Evolutionary conservation across 176 grass and related monocot genomes (phyloP).

Genomic region (Aegilops tauschii): DNA sequence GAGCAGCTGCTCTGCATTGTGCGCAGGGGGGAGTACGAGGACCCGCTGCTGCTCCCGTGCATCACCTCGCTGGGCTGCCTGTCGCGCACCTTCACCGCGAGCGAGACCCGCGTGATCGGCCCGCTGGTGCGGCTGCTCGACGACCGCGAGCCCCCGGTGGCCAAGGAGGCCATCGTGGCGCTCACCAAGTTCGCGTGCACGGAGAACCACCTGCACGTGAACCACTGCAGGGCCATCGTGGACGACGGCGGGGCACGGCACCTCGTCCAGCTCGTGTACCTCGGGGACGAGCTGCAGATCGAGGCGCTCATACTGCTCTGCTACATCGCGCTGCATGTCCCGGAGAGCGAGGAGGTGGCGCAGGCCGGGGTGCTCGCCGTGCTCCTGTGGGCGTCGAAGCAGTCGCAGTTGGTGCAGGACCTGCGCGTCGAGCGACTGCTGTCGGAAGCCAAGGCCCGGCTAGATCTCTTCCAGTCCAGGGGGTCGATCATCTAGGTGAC

Average conservation of each 20-base stretch:
- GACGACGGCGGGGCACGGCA: conserved; percentile 63
- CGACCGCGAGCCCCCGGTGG: conserved; percentile 53
- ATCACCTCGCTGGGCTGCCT: conserved; percentile 76
- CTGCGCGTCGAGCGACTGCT: conserved; percentile 53
- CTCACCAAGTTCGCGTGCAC: conserved; percentile 85
- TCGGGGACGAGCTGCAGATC: conserved; percentile 73
- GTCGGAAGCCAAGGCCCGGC: conserved; percentile 46
- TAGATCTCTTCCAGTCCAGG: conserved; percentile 81
- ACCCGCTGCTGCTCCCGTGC: conserved; percentile 60
- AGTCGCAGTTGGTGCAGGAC: conserved; percentile 73
- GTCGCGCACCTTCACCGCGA: conserved; percentile 76
- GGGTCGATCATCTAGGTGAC: conserved; percentile 11
- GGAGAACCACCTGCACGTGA: conserved; percentile 72
- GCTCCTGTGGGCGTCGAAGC: conserved; percentile 87
- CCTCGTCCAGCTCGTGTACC: conserved; percentile 85
- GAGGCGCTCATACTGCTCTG: conserved; percentile 81
- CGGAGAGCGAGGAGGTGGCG: conserved; percentile 78
- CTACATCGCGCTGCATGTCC: conserved; percentile 66
- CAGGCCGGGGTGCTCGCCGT: conserved; percentile 75
- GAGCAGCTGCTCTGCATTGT: conserved; percentile 72
- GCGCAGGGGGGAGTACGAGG: conserved; percentile 45
- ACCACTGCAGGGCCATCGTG: conserved; percentile 73
- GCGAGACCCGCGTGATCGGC: conserved; percentile 74
- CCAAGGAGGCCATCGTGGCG: conserved; percentile 69
- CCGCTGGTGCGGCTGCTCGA: conserved; percentile 84